Percentiles rank a stretch among this genome's conserved stretches.
phyloP scores from a whole-genome alignment of 108 stramenopile genomes.

The Cyclostephanos tholiformis region DNA sequence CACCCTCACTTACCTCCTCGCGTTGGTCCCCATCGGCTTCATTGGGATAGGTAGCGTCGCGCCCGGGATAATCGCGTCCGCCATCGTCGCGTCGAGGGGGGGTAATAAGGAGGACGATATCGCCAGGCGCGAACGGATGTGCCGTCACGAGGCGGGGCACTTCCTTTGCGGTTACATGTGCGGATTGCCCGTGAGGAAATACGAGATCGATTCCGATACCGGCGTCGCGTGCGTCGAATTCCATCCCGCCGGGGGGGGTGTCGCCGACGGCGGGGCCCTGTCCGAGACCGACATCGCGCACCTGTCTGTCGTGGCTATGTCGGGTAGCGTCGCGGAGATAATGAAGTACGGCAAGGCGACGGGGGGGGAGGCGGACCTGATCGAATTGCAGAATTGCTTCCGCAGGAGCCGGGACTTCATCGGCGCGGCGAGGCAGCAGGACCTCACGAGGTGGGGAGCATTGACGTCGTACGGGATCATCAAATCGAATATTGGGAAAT shows the following conservation, averaged over 20 bases:
- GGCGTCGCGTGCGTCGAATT: constrained; percentile 82
- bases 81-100: constrained; percentile 52
- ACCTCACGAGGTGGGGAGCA: constrained; percentile 88
- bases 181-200: constrained; percentile 76
- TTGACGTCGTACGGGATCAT: constrained; percentile 64
- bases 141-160: constrained; percentile 85
- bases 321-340: constrained; percentile 83
- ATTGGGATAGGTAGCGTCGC: constrained; percentile 75
- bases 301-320: constrained; percentile 77
- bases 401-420: constrained; percentile 70
- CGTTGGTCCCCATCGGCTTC: constrained; percentile 79
- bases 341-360: constrained; percentile 63
- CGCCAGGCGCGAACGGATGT: constrained; percentile 56
- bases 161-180: constrained; percentile 84
- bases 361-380: constrained; percentile 75
- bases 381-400: constrained; percentile 73
- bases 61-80: constrained; percentile 72
- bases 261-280: constrained; percentile 42
- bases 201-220: constrained; percentile 51
- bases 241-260: constrained; percentile 42
- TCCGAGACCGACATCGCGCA: constrained; percentile 64
- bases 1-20: constrained; percentile 77
- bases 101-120: constrained; percentile 47
- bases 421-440: constrained; percentile 87
- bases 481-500: constrained; percentile 58